Evolutionary conservation across 148 eudicot genomes (phyloP).

Genomic region (Rhododendron williamsianum): DNA sequence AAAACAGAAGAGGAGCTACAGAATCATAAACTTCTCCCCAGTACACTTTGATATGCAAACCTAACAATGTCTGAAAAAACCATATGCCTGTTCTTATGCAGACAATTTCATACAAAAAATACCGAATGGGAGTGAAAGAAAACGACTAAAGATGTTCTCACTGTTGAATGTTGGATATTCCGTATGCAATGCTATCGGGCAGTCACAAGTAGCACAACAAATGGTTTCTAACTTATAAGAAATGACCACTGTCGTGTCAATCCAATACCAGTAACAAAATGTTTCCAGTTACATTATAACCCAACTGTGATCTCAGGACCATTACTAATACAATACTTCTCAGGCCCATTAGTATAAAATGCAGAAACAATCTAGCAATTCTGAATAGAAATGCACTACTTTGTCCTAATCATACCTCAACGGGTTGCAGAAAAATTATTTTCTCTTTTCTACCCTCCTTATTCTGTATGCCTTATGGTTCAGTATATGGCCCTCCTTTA

Average conservation of each 20-base stretch:
- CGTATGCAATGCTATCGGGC: neutral
- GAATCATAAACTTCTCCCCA: neutral
- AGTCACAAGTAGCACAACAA: neutral
- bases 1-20: neutral
- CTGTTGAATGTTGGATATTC: neutral
- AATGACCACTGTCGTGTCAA: neutral
- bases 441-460: neutral
- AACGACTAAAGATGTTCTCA: neutral
- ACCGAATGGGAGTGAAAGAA: neutral
- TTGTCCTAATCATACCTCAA: neutral
- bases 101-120: neutral
- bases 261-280: conserved; percentile 24
- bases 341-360: neutral
- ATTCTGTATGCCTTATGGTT: neutral
- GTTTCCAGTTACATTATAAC: neutral
- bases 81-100: neutral
- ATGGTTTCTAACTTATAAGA: neutral
- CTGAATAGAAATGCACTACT: neutral
- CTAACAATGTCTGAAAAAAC: neutral
- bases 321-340: conserved; percentile 11
- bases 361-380: neutral
- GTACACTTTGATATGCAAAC: neutral
- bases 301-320: conserved; percentile 14
- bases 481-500: neutral
- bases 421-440: neutral